Evolutionary conservation across 306 rosid species (phyloP), one percentile per base, ranked within the genome.

Genomic region (Neltuma alba): DNA sequence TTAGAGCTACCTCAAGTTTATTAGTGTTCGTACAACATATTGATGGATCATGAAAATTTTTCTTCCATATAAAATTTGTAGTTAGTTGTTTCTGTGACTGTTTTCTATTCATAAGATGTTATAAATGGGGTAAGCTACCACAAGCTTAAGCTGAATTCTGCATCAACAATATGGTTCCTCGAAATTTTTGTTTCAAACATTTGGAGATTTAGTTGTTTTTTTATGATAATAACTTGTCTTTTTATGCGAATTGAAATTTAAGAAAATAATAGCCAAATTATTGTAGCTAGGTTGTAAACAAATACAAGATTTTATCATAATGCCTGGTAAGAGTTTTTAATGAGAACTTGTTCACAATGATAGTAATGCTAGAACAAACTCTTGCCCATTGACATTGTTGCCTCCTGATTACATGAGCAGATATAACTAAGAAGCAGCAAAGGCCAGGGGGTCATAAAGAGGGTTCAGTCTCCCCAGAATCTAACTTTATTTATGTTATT

Each of bases 41-140:
- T 14, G 72, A 36, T 72, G 31, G 21, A 73, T 45, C 67, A 28
- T 30, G 50, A 28, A 67, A 83, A 54, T 23, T 55, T 74, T 83
- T 58, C 8, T 36, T 67, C 70, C 54, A 28, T 58, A 28, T 47
- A 68, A 18, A n/a, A 45, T 20, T 44, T 74, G 27, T 37, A 2
- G 31, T 58, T 25, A 9, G 31, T 25, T 25, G 14, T 57, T 57
- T 57, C 31, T 25, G 34, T 25, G 7, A 23, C 16, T 25, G 64
- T 57, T 57, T 57, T 57, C 64, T 25, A 25, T 23, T 25, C 12
- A 57, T 57, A 57, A 57, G 9, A 57, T 57, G 31, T 57, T 9
- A 25, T 12, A 57, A 25, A 23, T 25, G 64, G 8, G 23, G 58
- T 1, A 20, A 50, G 15, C 64, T 57, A 25, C 30, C 8, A 0